Percentiles rank a stretch among this genome's conserved stretches.
phyloP scores from a whole-genome alignment of 441 rosid genomes.

The Cnidoscolus chayamansa region DNA sequence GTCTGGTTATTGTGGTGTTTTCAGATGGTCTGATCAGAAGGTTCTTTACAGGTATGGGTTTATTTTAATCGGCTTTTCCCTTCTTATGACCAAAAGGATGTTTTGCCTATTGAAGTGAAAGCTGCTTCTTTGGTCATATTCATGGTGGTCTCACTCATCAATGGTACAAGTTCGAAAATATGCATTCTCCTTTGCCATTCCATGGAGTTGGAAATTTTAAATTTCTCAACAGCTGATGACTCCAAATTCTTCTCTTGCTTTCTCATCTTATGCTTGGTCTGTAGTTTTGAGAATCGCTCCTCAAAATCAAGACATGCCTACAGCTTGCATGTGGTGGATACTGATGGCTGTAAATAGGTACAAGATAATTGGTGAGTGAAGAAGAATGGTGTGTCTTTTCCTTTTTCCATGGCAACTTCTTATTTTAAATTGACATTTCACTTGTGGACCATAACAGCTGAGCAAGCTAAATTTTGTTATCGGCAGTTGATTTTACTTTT shows the following conservation, averaged over 20 bases:
- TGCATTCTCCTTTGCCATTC: not conserved
- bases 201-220: not conserved
- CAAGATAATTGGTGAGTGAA: constrained; percentile 67
- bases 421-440: not conserved
- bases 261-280: constrained; percentile 23
- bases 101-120: constrained; percentile 82
- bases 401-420: not conserved
- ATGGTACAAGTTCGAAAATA: constrained; percentile 43
- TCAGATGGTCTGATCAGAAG: constrained; percentile 87
- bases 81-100: constrained; percentile 68
- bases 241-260: not conserved
- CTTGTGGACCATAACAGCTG: not conserved
- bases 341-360: constrained; percentile 94
- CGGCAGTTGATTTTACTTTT: not conserved
- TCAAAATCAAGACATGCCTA: constrained; percentile 90
- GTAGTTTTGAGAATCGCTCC: constrained; percentile 83
- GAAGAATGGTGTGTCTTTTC: not conserved
- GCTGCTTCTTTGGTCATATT: constrained; percentile 39
- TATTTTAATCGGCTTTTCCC: constrained; percentile 80
- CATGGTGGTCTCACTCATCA: constrained; percentile 21
- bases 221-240: not conserved
- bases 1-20: constrained; percentile 16
- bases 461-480: not conserved
- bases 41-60: constrained; percentile 73
- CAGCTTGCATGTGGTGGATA: constrained; percentile 86